Conservation (phyloP, 257 asterid genomes). For the Prunella vulgaris region DNA sequence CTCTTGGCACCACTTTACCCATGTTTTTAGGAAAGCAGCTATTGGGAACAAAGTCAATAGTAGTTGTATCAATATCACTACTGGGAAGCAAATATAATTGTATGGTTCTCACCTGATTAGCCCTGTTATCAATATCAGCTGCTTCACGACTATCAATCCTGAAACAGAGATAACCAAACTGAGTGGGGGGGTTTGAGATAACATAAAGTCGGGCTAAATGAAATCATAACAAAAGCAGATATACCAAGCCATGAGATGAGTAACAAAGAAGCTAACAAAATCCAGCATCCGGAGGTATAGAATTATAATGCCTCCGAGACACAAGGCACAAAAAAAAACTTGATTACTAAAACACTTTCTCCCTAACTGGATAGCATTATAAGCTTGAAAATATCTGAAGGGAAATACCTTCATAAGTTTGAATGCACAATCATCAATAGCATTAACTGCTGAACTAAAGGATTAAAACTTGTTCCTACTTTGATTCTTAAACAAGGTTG, state of each 20-base stretch:
- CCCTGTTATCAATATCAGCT: constrained; percentile 29
- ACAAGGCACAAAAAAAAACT: neutral
- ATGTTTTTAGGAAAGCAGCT: neutral
- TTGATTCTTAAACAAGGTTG: too few species aligned
- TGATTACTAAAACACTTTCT: neutral
- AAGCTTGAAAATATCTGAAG: neutral
- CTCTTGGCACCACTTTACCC: neutral
- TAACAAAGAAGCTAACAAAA: neutral
- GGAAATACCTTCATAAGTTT: neutral
- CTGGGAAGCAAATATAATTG: neutral
- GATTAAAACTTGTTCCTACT: too few species aligned
- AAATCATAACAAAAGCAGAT: neutral
- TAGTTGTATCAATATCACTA: neutral
- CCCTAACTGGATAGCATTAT: neutral
- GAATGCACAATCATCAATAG: neutral
- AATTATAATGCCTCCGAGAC: neutral
- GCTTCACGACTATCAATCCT: constrained; percentile 29
- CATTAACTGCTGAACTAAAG: too few species aligned
- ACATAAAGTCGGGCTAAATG: neutral
- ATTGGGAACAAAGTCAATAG: neutral
- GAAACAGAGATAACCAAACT: constrained; percentile 15
- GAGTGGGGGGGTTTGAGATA: neutral
- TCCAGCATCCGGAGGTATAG: neutral
- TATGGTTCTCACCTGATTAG: constrained; percentile 33
- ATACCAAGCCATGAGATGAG: neutral